Base-by-base conservation (phyloP, 2,329 filamentous ascomycete genomes). In the Beauveria medogensis region DNA sequence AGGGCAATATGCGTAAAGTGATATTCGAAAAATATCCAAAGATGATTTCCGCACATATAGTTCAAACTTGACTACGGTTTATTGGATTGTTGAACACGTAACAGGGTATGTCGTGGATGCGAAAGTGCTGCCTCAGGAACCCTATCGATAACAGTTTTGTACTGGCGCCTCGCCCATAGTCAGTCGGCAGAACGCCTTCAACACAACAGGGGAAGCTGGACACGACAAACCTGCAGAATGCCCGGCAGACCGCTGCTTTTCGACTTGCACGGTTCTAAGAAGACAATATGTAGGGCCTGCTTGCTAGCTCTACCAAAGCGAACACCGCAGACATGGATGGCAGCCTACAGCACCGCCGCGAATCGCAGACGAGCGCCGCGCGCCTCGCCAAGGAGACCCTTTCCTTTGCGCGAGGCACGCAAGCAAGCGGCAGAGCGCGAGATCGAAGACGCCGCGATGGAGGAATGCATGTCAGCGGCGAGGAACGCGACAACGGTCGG, bases 221-320 rank as follows among this genome's bases (percentile, higher is more conserved):
- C 52, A 51, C 26, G 44, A 51, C 53, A 55, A 46, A 61, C 34
- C 24, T 30, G n/a, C 24, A 61, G 53, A 16, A 61, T 61, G 59
- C 46, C 59, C 37, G 53, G 71, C 65, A 68, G 73, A 65, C 69
- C 73, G 58, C 68, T 71, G 41, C 64, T 75, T 60, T 65, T 70
- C 61, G 73, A 76, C 63, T 66, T 76, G 20, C 62, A 66, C 65
- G 69, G 69, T 65, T 72, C 68, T 52, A 74, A 71, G 59, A 68
- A 70, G 43, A 68, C 69, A 9, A 69, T 77, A 52, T 77, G 75
- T 61, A 73, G 71, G 41, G 71, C 74, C 48, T 77, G 75, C 65
- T 67, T 73, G 46, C 62, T 68, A 26, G 65, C 65, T 51, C 65
- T 75, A 41, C 68, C 68, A 51, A 71, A 67, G 22, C 66, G 65